These are phyloP conservation scores for Mimosa bimucronata DNA, from an alignment of 306 rosid genomes.

Conservation along the genomic window DNA sequence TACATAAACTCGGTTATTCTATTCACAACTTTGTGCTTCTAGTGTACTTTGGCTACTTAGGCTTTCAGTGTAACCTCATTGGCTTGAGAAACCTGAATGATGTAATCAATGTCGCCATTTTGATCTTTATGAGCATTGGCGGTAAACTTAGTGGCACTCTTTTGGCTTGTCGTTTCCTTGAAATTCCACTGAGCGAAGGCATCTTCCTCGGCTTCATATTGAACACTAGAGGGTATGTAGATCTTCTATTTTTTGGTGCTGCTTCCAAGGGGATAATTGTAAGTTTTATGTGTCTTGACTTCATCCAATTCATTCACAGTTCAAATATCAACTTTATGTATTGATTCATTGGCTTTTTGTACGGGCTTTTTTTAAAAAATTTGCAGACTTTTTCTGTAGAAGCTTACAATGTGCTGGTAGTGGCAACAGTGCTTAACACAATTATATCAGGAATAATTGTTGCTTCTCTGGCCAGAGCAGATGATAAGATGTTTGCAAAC, in stretches of 20 bases:
- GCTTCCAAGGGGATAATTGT: slow-evolving; percentile 61
- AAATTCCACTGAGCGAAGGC: slow-evolving; percentile 70
- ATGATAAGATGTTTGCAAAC: slow-evolving; percentile 62
- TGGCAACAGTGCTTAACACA: slow-evolving; percentile 69
- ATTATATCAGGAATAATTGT: slow-evolving; percentile 78
- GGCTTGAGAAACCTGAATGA: slow-evolving; percentile 36
- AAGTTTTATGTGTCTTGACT: slow-evolving; percentile 46
- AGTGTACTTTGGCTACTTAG: slow-evolving; percentile 80
- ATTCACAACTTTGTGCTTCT: slow-evolving; percentile 87
- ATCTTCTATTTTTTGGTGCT: slow-evolving; percentile 73
- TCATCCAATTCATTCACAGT: slow-evolving; percentile 1
- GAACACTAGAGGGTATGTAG: slow-evolving; percentile 93
- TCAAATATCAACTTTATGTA: background rate
- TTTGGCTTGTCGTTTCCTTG: slow-evolving; percentile 60
- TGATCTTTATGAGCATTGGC: slow-evolving; percentile 66
- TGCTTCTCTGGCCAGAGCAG: slow-evolving; percentile 64
- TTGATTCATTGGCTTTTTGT: slow-evolving; percentile 22
- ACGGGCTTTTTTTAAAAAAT: slow-evolving; percentile 21
- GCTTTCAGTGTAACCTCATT: slow-evolving; percentile 70
- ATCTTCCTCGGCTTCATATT: slow-evolving; percentile 74
- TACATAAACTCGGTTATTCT: slow-evolving; percentile 75
- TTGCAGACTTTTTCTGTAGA: slow-evolving; percentile 56
- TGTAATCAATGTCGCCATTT: slow-evolving; percentile 26
- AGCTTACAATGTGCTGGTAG: slow-evolving; percentile 69
- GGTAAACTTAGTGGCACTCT: slow-evolving; percentile 84